Evolutionary conservation across 176 grass and related monocot genomes (phyloP).

Genomic region (Saccharum officinarum): DNA sequence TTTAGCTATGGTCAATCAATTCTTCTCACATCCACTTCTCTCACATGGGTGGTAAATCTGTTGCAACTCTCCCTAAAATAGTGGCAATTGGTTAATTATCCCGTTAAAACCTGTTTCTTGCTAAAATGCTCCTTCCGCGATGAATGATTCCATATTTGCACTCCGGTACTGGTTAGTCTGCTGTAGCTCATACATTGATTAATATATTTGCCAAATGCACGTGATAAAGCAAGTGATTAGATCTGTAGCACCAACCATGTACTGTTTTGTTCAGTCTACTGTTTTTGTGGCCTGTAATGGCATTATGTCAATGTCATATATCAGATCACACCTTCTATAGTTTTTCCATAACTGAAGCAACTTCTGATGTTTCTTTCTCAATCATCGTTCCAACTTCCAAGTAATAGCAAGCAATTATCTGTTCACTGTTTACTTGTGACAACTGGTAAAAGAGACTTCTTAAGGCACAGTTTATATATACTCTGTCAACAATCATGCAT

Average conservation of each 20-base stretch:
- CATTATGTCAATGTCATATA: slow-evolving; percentile 4
- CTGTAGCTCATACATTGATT: not conserved
- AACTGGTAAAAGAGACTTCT: not conserved
- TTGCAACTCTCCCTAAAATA: too few relatives aligned
- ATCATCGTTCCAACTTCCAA: not conserved
- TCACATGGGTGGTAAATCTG: too few relatives aligned
- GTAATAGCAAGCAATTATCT: slow-evolving; percentile 29
- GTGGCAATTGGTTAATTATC: too few relatives aligned
- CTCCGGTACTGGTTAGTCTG: not conserved
- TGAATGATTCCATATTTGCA: not conserved
- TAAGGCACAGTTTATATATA: not conserved
- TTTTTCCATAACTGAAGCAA: not conserved
- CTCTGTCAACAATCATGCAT: not conserved
- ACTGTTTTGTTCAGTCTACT: slow-evolving; percentile 30
- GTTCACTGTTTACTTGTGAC: slow-evolving; percentile 1
- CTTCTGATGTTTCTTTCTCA: not conserved
- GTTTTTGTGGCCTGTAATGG: slow-evolving; percentile 20
- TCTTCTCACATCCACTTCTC: too few relatives aligned
- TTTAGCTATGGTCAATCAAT: too few relatives aligned
- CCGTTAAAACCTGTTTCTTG: not conserved
- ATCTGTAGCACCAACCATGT: not conserved
- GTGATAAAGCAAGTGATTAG: slow-evolving; percentile 1
- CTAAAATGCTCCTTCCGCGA: not conserved
- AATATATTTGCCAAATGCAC: not conserved
- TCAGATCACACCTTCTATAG: not conserved